Conservation (phyloP, 345 rosid genomes). For the Ailanthus altissimus region DNA sequence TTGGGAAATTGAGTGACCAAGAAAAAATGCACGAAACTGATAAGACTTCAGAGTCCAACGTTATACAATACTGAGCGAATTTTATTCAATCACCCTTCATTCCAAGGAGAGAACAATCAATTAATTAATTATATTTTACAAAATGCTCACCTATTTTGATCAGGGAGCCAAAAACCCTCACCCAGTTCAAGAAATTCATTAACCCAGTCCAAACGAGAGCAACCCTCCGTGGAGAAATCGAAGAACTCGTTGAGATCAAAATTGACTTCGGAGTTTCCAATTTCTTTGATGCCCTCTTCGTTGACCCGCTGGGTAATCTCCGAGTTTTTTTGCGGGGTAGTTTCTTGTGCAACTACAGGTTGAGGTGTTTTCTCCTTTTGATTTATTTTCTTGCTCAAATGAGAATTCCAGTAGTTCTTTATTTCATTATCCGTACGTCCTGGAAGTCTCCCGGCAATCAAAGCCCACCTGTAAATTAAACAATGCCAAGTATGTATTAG, state of each 20-base stretch:
- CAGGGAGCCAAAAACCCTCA: slow-evolving; percentile 26
- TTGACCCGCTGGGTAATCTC: neutral
- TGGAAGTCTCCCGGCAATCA: slow-evolving; percentile 72
- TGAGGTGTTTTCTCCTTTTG: slow-evolving; percentile 26
- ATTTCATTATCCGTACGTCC: slow-evolving; percentile 76
- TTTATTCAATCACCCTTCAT: neutral
- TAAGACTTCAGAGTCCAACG: too few relatives aligned
- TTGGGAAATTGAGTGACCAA: neutral
- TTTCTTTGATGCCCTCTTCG: slow-evolving; percentile 12
- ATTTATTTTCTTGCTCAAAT: slow-evolving; percentile 56
- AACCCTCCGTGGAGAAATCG: slow-evolving; percentile 41
- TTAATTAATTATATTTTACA: neutral
- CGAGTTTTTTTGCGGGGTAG: neutral
- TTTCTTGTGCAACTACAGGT: neutral
- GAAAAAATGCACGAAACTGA: neutral
- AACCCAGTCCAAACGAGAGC: slow-evolving; percentile 47
- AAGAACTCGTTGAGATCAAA: slow-evolving; percentile 39
- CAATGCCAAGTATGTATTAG: neutral
- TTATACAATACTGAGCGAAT: neutral
- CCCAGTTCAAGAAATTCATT: slow-evolving; percentile 45
- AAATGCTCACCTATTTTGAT: slow-evolving; percentile 13
- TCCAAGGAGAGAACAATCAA: neutral
- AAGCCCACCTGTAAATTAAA: slow-evolving; percentile 48
- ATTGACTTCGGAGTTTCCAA: slow-evolving; percentile 11
- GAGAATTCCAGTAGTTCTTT: slow-evolving; percentile 74